These are phyloP conservation scores for Botrytis paeoniae DNA, from an alignment of 2,329 filamentous ascomycete genomes.

Conservation along the genomic window DNA sequence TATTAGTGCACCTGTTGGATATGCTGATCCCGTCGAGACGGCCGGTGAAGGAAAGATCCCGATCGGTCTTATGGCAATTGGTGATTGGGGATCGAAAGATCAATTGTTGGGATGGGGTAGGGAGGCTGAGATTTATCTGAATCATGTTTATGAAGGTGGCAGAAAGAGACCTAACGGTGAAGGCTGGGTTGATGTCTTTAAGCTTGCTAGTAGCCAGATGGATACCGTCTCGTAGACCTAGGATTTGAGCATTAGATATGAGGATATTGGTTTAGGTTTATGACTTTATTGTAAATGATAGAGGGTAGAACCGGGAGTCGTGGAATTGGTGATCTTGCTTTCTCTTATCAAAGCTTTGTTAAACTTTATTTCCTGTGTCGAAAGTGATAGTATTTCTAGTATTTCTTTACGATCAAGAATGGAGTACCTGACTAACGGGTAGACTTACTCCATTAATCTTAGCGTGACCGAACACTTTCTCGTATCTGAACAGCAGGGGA, in stretches of 20 bases:
- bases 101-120: constrained; percentile 56
- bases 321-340: neutral
- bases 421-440: neutral
- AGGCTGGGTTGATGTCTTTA: constrained; percentile 57
- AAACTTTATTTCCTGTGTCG: neutral
- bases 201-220: constrained; percentile 36
- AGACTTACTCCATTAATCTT: neutral
- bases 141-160: constrained; percentile 47
- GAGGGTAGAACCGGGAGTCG: neutral
- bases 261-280: neutral
- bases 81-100: constrained; percentile 66
- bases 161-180: constrained; percentile 46
- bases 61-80: constrained; percentile 61
- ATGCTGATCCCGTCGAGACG: constrained; percentile 43
- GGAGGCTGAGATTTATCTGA: constrained; percentile 55
- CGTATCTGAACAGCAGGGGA: neutral
- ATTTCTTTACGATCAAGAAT: neutral
- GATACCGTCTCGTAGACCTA: neutral
- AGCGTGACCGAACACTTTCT: neutral
- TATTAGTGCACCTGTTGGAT: constrained; percentile 71
- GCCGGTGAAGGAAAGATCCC: constrained; percentile 54
- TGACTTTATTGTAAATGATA: neutral
- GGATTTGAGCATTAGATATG: constrained; percentile 37
- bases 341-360: neutral
- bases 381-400: neutral